Evolutionary conservation across 176 grass and related monocot species (phyloP).

Genomic region (Triticum urartu): DNA sequence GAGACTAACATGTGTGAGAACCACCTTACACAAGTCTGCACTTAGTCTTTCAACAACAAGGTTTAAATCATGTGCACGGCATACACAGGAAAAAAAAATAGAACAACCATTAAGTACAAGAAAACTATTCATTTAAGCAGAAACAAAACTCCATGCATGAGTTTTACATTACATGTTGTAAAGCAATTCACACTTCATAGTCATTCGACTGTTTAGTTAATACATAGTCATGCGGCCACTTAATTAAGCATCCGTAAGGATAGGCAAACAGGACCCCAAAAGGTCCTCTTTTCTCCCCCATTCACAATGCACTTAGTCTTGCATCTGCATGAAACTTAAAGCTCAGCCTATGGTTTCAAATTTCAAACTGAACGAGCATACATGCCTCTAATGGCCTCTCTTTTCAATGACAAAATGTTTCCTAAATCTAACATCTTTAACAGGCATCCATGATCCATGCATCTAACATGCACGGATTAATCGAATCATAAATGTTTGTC

Average conservation of each 20-base stretch:
- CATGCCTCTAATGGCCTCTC: neutral
- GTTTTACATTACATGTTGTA: neutral
- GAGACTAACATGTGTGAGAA: neutral
- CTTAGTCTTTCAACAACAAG: neutral
- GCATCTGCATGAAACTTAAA: neutral
- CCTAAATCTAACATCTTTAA: neutral
- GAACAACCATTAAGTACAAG: neutral
- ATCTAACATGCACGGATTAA: conserved; percentile 9
- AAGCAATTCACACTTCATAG: neutral
- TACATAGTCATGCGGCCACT: neutral
- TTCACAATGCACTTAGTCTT: neutral
- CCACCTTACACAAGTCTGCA: neutral
- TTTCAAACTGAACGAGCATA: neutral
- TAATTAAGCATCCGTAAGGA: neutral
- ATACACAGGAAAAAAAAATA: neutral
- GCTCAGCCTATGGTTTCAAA: neutral
- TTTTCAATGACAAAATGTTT: neutral
- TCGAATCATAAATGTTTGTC: conserved; percentile 3
- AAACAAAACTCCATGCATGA: neutral
- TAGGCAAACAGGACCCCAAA: neutral
- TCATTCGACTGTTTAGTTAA: neutral
- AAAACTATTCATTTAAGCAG: neutral
- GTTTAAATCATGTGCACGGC: neutral
- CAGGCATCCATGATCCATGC: neutral
- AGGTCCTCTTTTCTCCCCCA: neutral